These are phyloP conservation scores for Candida orba DNA, from an alignment of 805 yeast genomes.

Conservation along the genomic window DNA sequence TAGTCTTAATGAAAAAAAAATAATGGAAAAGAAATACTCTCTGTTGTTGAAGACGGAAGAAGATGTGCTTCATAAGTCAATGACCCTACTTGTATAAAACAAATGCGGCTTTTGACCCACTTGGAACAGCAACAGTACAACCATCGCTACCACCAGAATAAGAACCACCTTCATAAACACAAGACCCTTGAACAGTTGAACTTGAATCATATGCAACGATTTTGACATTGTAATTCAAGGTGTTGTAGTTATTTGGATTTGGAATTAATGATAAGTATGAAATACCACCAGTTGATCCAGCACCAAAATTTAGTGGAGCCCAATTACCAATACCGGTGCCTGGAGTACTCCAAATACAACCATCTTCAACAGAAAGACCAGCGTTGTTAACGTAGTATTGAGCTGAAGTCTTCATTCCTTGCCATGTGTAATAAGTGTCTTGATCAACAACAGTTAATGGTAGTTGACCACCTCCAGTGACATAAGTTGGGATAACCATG, in stretches of 20 bases:
- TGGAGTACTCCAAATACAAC: slow-evolving; percentile 87
- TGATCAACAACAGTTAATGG: slow-evolving; percentile 78
- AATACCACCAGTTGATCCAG: slow-evolving; percentile 63
- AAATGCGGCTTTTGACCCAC: slow-evolving; percentile 49
- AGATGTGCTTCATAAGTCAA: no score
- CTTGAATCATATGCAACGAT: slow-evolving; percentile 63
- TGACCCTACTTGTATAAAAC: slow-evolving; percentile 36
- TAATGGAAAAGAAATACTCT: no score
- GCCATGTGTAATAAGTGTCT: slow-evolving; percentile 73
- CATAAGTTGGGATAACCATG: slow-evolving; percentile 91
- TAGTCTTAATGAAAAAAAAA: background rate
- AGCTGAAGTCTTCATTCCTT: slow-evolving; percentile 77
- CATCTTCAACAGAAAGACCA: slow-evolving; percentile 83
- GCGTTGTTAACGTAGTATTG: slow-evolving; percentile 98
- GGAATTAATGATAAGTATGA: slow-evolving; percentile 88
- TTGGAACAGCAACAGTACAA: slow-evolving; percentile 64
- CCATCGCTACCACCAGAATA: slow-evolving; percentile 71
- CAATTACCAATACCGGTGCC: slow-evolving; percentile 90
- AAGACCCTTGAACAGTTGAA: slow-evolving; percentile 55
- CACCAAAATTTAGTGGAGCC: slow-evolving; percentile 95
- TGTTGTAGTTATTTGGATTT: slow-evolving; percentile 76
- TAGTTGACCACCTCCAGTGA: slow-evolving; percentile 55
- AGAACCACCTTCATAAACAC: slow-evolving; percentile 72
- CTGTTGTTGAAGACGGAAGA: no score
- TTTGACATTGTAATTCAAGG: slow-evolving; percentile 65